These are phyloP conservation scores for Verbena officinalis DNA, from an alignment of 257 asterid genomes.

Conservation along the genomic window DNA sequence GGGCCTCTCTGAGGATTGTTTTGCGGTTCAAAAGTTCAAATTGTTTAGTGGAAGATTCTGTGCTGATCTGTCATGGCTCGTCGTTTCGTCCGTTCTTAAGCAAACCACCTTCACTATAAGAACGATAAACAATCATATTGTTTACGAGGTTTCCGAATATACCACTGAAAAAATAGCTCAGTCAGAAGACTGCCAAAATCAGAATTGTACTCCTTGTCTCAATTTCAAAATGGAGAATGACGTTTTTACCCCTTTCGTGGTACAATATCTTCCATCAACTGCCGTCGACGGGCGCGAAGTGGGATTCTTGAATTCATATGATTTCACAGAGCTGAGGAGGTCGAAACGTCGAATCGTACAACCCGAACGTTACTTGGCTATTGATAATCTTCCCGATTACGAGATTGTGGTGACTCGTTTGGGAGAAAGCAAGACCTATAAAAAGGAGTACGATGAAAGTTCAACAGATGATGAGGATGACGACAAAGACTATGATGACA, in stretches of 20 bases:
- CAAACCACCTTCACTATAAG: constrained; percentile 60
- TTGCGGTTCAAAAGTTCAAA: constrained; percentile 54
- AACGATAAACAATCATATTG: constrained; percentile 59
- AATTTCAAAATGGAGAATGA: constrained; percentile 71
- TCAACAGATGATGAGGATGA: constrained; percentile 41
- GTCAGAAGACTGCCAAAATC: constrained; percentile 20
- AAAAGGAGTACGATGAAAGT: constrained; percentile 41
- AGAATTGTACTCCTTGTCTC: constrained; percentile 37
- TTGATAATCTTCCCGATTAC: constrained; percentile 62
- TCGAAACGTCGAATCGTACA: constrained; percentile 71
- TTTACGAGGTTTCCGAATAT: constrained; percentile 59
- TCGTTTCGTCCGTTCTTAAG: constrained; percentile 63
- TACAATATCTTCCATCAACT: constrained; percentile 37
- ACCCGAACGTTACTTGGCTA: constrained; percentile 80
- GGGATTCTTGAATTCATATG: constrained; percentile 42
- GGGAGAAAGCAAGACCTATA: constrained; percentile 61
- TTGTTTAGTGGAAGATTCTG: constrained; percentile 60
- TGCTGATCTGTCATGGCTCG: constrained; percentile 78
- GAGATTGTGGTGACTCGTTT: constrained; percentile 72
- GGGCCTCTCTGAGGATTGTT: constrained; percentile 77
- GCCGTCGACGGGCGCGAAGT: constrained; percentile 32
- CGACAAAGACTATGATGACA: constrained; percentile 37
- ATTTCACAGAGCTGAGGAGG: constrained; percentile 60
- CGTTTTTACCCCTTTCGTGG: constrained; percentile 43
- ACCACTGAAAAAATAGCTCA: constrained; percentile 28